Base-by-base conservation (phyloP, 2,329 filamentous ascomycete genomes). In the Sclerotinia glacialis region DNA sequence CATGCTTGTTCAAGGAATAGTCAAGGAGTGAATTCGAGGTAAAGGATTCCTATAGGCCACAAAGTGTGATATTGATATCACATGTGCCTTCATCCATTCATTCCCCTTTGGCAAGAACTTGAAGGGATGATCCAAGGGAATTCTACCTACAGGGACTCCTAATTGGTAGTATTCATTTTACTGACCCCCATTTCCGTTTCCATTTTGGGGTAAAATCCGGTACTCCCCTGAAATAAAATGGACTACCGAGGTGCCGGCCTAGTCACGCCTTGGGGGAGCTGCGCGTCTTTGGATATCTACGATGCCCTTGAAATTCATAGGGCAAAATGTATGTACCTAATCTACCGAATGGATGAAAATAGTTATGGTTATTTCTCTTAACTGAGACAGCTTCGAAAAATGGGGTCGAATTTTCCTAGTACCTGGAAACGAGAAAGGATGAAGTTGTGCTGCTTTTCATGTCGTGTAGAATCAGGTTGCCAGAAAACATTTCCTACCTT, bases 11-110 rank as follows among this genome's bases (percentile, higher is more conserved):
- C 44, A 37, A 26, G 21, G 44, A 37, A 14, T 34, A n/a, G n/a
- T 21, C 58, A 60, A 60, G 58, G 28, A 37, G 44, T 26, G 6
- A 21, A 23, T 3, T 18, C 5, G 14, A 37, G 44, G 14, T 16
- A 49, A 61, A 44, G 58, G 49, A 49, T 50, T 49, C n/a, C 9
- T 21, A 61, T 61, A 49, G 58, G 58, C 7, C 14, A n/a, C 12
- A 26, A 14, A 1, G 58, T 49, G 58, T 61, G 58, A 61, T 61
- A 61, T 49, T 21, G 58, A 61, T 34, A 61, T 40, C n/a, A 46
- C 11, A 49, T 40, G 46, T 61, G 44, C 58, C 49, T 37, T 37
- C 9, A 26, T 31, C n/a, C 12, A 34, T 49, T 49, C 44, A 34
- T 34, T 28, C 42, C 12, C 28, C 31, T 47, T 5, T 7, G 26